Percentiles rank a stretch among this genome's conserved stretches.
Conservation (phyloP, 139 green algal genomes). For the Gonium pectorale region DNA sequence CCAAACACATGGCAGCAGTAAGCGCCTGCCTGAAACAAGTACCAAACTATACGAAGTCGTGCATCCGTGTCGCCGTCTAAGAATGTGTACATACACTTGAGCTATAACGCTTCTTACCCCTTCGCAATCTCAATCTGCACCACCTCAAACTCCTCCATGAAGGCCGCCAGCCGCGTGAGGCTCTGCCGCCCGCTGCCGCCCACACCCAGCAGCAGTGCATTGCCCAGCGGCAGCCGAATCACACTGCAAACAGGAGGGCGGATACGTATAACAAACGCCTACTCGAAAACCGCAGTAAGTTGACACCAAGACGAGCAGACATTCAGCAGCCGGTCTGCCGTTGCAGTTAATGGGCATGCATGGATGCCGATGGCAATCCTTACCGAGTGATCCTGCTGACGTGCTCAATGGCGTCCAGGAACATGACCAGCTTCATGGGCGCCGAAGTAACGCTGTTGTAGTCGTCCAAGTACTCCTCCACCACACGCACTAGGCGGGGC, state of each 20-base stretch:
- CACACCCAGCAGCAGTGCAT: constrained; percentile 83
- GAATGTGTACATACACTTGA: too few species aligned
- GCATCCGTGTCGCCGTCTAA: too few species aligned
- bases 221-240: constrained; percentile 64
- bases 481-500: constrained; percentile 59
- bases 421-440: constrained; percentile 87
- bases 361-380: too few species aligned
- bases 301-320: too few species aligned
- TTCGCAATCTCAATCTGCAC: constrained; percentile 84
- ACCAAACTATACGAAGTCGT: too few species aligned
- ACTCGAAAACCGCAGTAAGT: too few species aligned
- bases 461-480: constrained; percentile 86
- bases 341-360: too few species aligned
- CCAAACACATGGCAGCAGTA: too few species aligned
- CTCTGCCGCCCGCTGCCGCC: constrained; percentile 74
- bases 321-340: too few species aligned
- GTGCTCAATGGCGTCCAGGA: constrained; percentile 87
- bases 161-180: constrained; percentile 76
- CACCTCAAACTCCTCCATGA: constrained; percentile 74
- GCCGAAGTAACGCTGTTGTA: constrained; percentile 81
- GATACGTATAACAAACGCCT: too few species aligned
- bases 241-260: constrained; percentile 29
- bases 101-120: too few species aligned
- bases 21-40: too few species aligned
- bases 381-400: constrained; percentile 71